Evolutionary conservation across 2,329 filamentous ascomycete genomes (phyloP).

Genomic region (Exophiala sideris): DNA sequence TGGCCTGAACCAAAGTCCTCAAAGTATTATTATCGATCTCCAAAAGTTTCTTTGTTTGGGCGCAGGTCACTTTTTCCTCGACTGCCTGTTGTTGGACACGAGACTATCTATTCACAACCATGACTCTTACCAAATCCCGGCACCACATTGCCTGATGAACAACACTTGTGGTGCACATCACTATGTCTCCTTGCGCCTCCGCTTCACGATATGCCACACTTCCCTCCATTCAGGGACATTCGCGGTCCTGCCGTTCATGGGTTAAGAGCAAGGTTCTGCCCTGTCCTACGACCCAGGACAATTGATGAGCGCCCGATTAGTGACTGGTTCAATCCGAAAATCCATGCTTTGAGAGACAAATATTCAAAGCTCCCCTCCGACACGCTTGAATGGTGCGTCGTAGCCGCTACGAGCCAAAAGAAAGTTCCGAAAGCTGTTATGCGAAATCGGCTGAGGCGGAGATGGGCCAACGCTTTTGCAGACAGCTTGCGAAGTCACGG

Average conservation of each 20-base stretch:
- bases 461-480: conserved; percentile 44
- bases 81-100: background rate
- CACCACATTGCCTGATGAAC: background rate
- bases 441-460: conserved; percentile 45
- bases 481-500: conserved; percentile 46
- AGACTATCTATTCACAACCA: background rate
- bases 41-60: no score
- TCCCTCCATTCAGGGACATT: no score
- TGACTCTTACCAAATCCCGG: background rate
- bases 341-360: conserved; percentile 30
- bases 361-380: conserved; percentile 39
- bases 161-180: no score
- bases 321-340: conserved; percentile 39
- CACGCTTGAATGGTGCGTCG: conserved; percentile 49
- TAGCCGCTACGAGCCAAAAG: conserved; percentile 31
- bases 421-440: conserved; percentile 41
- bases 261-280: conserved; percentile 2
- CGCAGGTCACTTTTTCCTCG: background rate
- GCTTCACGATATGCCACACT: no score
- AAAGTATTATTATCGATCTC: no score
- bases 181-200: no score
- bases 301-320: conserved; percentile 12
- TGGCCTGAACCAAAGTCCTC: background rate
- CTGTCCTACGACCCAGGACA: conserved; percentile 27
- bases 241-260: no score